These are phyloP conservation scores for Alloteropsis angusta DNA, from an alignment of 202 grass and related monocot species.

Conservation along the genomic window DNA sequence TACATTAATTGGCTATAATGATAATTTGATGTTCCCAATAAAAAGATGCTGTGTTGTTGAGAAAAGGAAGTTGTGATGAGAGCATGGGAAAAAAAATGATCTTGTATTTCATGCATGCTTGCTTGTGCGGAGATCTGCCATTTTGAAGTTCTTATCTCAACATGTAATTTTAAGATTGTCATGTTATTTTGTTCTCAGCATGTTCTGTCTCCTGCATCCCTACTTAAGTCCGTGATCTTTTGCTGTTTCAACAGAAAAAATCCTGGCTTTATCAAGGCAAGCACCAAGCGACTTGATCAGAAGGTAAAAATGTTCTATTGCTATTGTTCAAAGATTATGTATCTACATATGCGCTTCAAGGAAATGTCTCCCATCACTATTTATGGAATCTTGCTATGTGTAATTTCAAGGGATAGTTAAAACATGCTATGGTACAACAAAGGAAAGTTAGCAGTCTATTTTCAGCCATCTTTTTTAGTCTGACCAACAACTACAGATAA, in stretches of 20 bases:
- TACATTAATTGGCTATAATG: no score
- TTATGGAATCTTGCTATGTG: background rate
- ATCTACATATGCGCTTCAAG: background rate
- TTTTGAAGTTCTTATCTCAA: background rate
- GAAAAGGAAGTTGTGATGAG: background rate
- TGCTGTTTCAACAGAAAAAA: slow-evolving; percentile 58
- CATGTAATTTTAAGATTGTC: slow-evolving; percentile 8
- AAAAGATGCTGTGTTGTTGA: background rate
- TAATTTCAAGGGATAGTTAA: slow-evolving; percentile 4
- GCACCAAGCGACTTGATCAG: slow-evolving; percentile 51
- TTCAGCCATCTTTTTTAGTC: background rate
- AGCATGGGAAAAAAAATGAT: background rate
- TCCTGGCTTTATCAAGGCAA: slow-evolving; percentile 86
- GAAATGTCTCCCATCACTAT: background rate
- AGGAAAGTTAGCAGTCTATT: background rate
- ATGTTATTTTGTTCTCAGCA: slow-evolving; percentile 14
- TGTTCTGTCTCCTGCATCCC: no score
- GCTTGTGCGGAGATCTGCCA: background rate
- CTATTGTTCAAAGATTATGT: slow-evolving; percentile 9
- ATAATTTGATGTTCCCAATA: background rate
- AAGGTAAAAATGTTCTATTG: slow-evolving; percentile 31
- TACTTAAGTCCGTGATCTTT: slow-evolving; percentile 14
- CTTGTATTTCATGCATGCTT: background rate
- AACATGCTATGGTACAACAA: background rate
- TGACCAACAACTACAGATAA: slow-evolving; percentile 17